Evolutionary conservation across 495 filamentous ascomycete genomes (phyloP), one percentile per base, ranked within the genome.

Genomic region (Rhypophila decipiens): DNA sequence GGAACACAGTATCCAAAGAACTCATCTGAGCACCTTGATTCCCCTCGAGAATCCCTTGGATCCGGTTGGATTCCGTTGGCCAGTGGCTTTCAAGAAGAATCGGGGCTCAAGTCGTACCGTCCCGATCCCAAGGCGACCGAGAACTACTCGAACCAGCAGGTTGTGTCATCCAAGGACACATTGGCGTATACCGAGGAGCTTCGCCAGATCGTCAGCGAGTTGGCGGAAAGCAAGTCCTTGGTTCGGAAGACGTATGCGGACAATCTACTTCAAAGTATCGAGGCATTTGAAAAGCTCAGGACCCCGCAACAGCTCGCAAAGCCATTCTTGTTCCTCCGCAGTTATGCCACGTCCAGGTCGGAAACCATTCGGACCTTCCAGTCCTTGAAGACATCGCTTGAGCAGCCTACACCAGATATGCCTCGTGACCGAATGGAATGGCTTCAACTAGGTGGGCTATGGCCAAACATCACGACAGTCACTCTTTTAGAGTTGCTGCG

Each of bases 401-500:
- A 53, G 11, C 24, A 45, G 3, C 54, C 59, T n/a, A 39, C 47
- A 1, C 9, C 29, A 0, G 44, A 43, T 3, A 39, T 67, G 3
- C 51, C 58, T 2, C 12, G 7, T 39, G 4, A 29, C 23, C 64
- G 67, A 11, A 55, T 49, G 19, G 5, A 19, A 19, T 84, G 80
- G 80, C 62, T 84, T 8, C 33, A 62, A 20, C 33, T 55, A 12
- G 75, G 71, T 13, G 57, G 57, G 5, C 51, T 85, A 1, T 80
- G 78, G 73, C 82, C 83, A 13, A 61, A 59, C 17, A 56, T 72
- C 3, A 79, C 75, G 0, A 64, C 73, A 0, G 45, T 73, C 0
- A 64, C 70, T 0, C 33, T 85, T 3, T 67, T 87, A 23, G 66
- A 75, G 40, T 67, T 72, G 12, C 55, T 86, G 1, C 66, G 76